Conservation (phyloP, 768 basidiomycete species). For the Termitomyces sp. region DNA sequence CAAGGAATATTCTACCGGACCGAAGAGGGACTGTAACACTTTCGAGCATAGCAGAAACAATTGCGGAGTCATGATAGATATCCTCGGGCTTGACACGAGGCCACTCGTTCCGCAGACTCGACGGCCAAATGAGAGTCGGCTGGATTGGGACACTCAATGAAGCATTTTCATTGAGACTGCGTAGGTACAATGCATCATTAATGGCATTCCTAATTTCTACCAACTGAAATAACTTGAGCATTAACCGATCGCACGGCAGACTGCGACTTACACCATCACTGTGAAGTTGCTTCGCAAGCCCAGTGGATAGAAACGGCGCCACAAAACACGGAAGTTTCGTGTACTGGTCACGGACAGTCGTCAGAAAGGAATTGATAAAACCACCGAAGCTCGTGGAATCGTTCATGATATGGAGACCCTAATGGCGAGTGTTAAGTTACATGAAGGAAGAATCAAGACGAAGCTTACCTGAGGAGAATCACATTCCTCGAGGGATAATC, state of each 20-base stretch:
- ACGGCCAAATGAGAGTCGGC: constrained; percentile 37
- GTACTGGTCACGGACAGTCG: constrained; percentile 62
- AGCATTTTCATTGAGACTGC: constrained; percentile 41
- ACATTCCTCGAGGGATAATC: constrained; percentile 69
- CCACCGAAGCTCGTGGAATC: constrained; percentile 61
- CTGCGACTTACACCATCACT: constrained; percentile 37
- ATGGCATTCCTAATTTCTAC: constrained; percentile 36
- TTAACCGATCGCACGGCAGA: constrained; percentile 4
- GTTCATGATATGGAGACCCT: constrained; percentile 69
- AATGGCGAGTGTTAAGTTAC: not conserved
- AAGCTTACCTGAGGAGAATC: constrained; percentile 63
- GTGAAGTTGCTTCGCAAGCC: constrained; percentile 19
- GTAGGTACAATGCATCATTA: constrained; percentile 60
- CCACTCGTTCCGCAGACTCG: constrained; percentile 19
- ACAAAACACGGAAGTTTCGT: constrained; percentile 52
- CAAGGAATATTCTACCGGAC: constrained; percentile 24
- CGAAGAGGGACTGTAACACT: constrained; percentile 53
- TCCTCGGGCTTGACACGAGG: constrained; percentile 22
- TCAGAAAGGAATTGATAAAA: constrained; percentile 55
- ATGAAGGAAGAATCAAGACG: not conserved
- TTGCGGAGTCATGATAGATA: constrained; percentile 48
- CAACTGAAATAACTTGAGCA: constrained; percentile 21
- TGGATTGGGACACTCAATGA: constrained; percentile 48
- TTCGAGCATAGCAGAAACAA: constrained; percentile 55
- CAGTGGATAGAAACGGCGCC: constrained; percentile 51